Evolutionary conservation across 139 green algal genomes (phyloP).

Genomic region (Limnomonas spitsbergensis): DNA sequence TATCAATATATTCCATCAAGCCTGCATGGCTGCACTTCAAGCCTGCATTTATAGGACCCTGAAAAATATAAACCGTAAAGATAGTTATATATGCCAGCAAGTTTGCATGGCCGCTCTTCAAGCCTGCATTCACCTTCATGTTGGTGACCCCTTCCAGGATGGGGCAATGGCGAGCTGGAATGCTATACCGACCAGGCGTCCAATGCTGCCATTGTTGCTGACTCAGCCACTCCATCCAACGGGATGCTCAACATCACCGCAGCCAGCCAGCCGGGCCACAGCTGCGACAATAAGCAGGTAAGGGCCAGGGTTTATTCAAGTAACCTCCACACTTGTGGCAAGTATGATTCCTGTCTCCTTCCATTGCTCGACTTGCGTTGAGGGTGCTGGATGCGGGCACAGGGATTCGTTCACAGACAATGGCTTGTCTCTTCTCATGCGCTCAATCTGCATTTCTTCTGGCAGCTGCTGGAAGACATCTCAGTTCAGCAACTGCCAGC

Average conservation of each 20-base stretch:
- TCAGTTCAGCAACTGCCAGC: neutral
- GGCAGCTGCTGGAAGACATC: neutral
- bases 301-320: neutral
- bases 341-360: neutral
- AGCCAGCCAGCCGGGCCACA: neutral
- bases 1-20: neutral
- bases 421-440: too few species aligned
- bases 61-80: neutral
- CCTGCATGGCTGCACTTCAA: neutral
- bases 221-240: neutral
- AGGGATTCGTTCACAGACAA: too few species aligned
- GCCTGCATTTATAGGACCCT: neutral
- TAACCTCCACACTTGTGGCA: neutral
- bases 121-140: neutral
- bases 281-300: neutral
- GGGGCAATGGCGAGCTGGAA: conserved; percentile 40
- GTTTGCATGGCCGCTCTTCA: neutral
- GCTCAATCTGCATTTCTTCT: neutral
- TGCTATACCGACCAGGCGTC: conserved; percentile 25
- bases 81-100: too few species aligned
- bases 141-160: conserved; percentile 24
- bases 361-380: neutral
- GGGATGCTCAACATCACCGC: neutral
- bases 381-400: too few species aligned
- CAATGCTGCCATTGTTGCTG: conserved; percentile 22